Conservation (phyloP, 805 yeast genomes). For the Nematodospora valgi region DNA sequence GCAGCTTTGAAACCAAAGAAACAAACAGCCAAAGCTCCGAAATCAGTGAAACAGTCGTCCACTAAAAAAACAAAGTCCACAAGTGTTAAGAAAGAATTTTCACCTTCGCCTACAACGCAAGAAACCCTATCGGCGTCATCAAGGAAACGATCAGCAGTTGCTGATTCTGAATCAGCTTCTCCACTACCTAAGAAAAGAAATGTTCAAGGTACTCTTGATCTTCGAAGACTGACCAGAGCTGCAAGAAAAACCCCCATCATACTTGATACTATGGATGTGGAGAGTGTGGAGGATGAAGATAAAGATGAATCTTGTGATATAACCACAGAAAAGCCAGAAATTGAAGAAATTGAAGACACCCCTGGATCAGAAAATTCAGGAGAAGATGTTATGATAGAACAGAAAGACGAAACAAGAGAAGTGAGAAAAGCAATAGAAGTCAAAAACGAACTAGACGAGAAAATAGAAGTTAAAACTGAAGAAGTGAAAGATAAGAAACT, state of each 20-base stretch:
- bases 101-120: not conserved
- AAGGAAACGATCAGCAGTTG: not conserved
- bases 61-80: not conserved
- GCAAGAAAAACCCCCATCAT: not conserved
- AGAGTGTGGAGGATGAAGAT: not conserved
- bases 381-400: no score
- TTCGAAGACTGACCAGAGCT: not conserved
- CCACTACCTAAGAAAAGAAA: conserved; percentile 1
- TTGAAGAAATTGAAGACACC: no score
- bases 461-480: no score
- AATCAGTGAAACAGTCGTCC: not conserved
- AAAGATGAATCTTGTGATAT: no score
- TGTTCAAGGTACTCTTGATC: no score
- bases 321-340: no score
- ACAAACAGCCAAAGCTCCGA: not conserved
- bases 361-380: no score
- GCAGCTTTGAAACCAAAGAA: not conserved
- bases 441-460: no score
- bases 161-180: not conserved
- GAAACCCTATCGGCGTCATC: not conserved
- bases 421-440: no score
- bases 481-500: no score
- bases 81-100: not conserved
- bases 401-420: no score
- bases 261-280: not conserved